Evolutionary conservation across 2,329 filamentous ascomycete species (phyloP), one percentile per base, ranked within the genome.

Genomic region (Neonectria coccinea): DNA sequence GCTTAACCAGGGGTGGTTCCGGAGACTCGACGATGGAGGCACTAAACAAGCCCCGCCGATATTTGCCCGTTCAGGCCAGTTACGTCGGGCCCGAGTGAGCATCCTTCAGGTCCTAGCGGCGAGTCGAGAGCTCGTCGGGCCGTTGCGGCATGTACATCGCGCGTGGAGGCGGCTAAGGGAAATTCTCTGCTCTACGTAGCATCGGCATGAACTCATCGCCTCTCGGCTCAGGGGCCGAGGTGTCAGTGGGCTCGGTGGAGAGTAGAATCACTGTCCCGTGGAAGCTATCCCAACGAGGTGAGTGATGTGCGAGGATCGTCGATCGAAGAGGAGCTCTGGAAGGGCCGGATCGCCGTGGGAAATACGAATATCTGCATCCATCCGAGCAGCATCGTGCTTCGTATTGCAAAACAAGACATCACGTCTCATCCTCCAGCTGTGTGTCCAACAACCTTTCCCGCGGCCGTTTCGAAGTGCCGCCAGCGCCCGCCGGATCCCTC

Each of bases 261-360:
- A 22, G 41, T 3, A 41, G 51, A 22, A 8, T 16, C 41, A 2
- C 41, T 27, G 18, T 47, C 41, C 27, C 41, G 25, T 56, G 53
- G 54, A 48, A 44, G 27, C 42, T 25, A 45, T 56, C 27, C 42
- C 54, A 27, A 16, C 42, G 18, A 48, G 42, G 42, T 27, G 5
- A 20, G 14, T 33, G 29, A 56, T 56, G 29, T 27, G 54, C 42
- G 42, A 31, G 3, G 55, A 50, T 57, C 42, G 44, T 33, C 16
- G 55, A 27, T 39, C 29, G 12, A 57, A 9, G 20, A 44, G n/a
- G 44, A 18, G 29, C 20, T 48, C n/a, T 10, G 6, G 18, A 11
- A 31, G 20, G 31, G 27, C 11, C n/a, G 18, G n/a, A 33, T 50
- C 47, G 47, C 10, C 1, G 16, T 20, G n/a, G n/a, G 29, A 4